phyloP scores from a whole-genome alignment of 352 stramenopile genomes.

The Elongisporangium undulatum region DNA sequence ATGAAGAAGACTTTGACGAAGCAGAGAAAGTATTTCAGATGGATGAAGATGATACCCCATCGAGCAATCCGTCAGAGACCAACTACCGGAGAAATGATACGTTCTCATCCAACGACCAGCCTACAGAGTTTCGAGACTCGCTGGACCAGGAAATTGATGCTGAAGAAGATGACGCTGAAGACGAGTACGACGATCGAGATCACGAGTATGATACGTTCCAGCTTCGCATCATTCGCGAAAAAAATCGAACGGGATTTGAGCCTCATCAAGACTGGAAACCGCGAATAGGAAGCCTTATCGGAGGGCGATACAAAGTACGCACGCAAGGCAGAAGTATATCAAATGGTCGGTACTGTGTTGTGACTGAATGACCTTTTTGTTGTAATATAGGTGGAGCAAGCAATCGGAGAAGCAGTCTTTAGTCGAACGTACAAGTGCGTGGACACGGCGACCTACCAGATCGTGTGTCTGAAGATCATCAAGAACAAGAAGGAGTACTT shows the following conservation, averaged over 20 bases:
- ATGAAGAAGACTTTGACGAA: slow-evolving; percentile 20
- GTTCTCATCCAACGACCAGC: background rate
- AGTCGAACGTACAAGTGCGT: slow-evolving; percentile 79
- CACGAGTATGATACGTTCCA: slow-evolving; percentile 70
- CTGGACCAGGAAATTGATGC: background rate
- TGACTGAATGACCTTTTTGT: slow-evolving; percentile 1
- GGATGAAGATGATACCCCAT: slow-evolving; percentile 33
- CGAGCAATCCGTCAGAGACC: background rate
- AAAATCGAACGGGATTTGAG: slow-evolving; percentile 78
- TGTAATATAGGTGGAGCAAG: slow-evolving; percentile 44
- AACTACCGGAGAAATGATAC: background rate
- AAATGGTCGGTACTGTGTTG: background rate
- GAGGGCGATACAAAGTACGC: slow-evolving; percentile 55
- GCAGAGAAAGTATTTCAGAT: slow-evolving; percentile 58
- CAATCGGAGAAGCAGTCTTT: slow-evolving; percentile 81
- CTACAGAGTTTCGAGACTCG: background rate
- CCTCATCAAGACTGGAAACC: slow-evolving; percentile 72
- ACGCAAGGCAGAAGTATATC: background rate
- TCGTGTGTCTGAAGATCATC: slow-evolving; percentile 98
- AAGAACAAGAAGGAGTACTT: slow-evolving; percentile 99
- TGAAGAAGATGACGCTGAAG: slow-evolving; percentile 21
- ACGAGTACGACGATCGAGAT: slow-evolving; percentile 33
- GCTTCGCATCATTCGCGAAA: slow-evolving; percentile 70
- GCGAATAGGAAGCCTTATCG: slow-evolving; percentile 49
- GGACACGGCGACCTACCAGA: slow-evolving; percentile 54